Conservation (phyloP, 169 alveolate species). For the Cyclospora cayetanensis region DNA sequence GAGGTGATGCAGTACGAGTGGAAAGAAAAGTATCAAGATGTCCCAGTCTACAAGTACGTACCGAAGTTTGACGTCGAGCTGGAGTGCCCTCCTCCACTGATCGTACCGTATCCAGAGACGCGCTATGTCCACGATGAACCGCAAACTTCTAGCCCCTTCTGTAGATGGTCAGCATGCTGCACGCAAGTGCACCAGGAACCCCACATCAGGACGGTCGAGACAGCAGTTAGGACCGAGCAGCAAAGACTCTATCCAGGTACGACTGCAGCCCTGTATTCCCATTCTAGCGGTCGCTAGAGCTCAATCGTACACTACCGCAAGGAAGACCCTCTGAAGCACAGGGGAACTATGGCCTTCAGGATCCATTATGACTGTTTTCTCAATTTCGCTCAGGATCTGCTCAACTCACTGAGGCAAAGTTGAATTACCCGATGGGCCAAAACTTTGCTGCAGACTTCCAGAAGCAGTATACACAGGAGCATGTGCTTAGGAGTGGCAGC, state of each 20-base stretch:
- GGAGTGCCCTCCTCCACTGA: constrained; percentile 89
- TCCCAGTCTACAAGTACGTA: constrained; percentile 87
- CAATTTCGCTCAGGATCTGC: constrained; percentile 47
- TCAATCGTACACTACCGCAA: no score
- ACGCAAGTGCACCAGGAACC: constrained; percentile 60
- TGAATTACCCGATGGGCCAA: constrained; percentile 36
- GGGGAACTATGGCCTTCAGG: no score
- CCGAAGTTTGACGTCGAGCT: constrained; percentile 89
- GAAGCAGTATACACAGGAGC: neutral
- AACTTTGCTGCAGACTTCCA: constrained; percentile 37
- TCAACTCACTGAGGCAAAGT: constrained; percentile 51
- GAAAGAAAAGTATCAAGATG: constrained; percentile 87
- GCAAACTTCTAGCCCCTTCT: constrained; percentile 38
- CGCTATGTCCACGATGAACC: constrained; percentile 79
- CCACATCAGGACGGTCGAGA: constrained; percentile 47
- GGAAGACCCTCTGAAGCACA: no score
- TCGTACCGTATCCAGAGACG: constrained; percentile 85
- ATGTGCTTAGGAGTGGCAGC: constrained; percentile 17
- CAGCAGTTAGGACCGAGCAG: constrained; percentile 57
- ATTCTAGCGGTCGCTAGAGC: no score
- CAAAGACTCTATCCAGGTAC: constrained; percentile 63
- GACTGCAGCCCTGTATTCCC: neutral
- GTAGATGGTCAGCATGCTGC: constrained; percentile 58
- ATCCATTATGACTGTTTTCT: no score
- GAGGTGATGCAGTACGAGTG: constrained; percentile 87